Conservation (phyloP, 441 rosid species). For the Geranium incanum region DNA sequence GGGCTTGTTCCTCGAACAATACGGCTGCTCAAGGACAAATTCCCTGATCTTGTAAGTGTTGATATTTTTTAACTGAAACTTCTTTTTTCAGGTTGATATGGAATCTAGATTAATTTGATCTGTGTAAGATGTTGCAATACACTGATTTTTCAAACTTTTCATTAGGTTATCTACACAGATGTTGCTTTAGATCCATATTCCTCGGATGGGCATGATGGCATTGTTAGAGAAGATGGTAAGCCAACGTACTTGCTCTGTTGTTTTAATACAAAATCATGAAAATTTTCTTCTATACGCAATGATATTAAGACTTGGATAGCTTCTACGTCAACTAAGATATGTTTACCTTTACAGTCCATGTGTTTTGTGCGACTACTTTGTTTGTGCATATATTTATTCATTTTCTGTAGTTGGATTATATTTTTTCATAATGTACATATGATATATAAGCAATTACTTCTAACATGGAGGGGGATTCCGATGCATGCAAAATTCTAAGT, state of each 20-base stretch:
- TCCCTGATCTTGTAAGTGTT: conserved; percentile 77
- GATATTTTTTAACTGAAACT: neutral
- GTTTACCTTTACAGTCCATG: no score
- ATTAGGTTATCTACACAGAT: conserved; percentile 83
- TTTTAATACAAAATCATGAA: neutral
- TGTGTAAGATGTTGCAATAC: neutral
- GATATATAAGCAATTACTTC: no score
- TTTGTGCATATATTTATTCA: no score
- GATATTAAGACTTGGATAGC: no score
- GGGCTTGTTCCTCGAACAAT: conserved; percentile 86
- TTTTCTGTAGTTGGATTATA: no score
- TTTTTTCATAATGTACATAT: no score
- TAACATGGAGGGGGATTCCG: no score
- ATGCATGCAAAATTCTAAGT: no score
- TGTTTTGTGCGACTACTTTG: no score
- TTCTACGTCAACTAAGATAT: no score
- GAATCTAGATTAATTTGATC: conserved; percentile 11
- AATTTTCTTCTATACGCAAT: no score
- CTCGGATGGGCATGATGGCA: conserved; percentile 96
- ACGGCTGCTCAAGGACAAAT: conserved; percentile 82
- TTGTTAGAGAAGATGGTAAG: conserved; percentile 94
- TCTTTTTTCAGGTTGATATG: neutral
- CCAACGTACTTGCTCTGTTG: neutral
- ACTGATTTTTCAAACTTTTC: conserved; percentile 13
- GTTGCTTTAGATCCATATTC: conserved; percentile 95